Base-by-base conservation (phyloP, 768 basidiomycete species). In the Hericium rajendrae region DNA sequence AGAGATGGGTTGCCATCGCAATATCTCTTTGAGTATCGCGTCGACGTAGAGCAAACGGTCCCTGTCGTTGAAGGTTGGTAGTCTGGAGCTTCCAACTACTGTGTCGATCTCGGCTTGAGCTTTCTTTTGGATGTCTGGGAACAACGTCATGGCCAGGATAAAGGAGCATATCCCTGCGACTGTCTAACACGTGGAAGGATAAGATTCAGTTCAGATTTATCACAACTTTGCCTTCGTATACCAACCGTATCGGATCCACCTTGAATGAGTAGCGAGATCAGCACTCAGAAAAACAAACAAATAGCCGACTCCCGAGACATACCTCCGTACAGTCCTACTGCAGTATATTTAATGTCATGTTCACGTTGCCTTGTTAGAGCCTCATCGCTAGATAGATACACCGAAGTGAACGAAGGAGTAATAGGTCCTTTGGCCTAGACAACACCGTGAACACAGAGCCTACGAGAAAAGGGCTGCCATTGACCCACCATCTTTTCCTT, bases 41-140 rank as follows among this genome's bases (percentile, higher is more conserved):
- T 58, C 24, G 13, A 69, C 52, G 48, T 69, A 67, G 8, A 66
- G 68, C 1, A 67, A 57, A 2, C 48, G 50, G 10, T 57, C 54
- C 9, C 58, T 52, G 38, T 70, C 68, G 6, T 59, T 57, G 37
- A 60, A 62, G 0, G 22, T 60, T 11, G 68, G 69, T 2, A 67
- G 50, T n/a, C 66, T 66, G 20, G 65, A 64, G 9, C 26, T 38
- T 4, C 69, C 68, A 5, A 66, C 61, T 6, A 68, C 60, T 1
- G 48, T 55, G 43, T 69, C 64, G 20, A 70, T 51, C 59, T 70
- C 69, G 1, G 57, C 60, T 32, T 70, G 69, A 3, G 65, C 66
- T 15, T 57, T 60, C 15, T 49, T 56, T 58, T 67, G 67, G 3
- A 59, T 60, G 1, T 66, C 64, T 0, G 67, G 68, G 50, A 62